These are phyloP conservation scores for Prinsepia uniflora DNA, from an alignment of 306 rosid species.

Conservation along the genomic window DNA sequence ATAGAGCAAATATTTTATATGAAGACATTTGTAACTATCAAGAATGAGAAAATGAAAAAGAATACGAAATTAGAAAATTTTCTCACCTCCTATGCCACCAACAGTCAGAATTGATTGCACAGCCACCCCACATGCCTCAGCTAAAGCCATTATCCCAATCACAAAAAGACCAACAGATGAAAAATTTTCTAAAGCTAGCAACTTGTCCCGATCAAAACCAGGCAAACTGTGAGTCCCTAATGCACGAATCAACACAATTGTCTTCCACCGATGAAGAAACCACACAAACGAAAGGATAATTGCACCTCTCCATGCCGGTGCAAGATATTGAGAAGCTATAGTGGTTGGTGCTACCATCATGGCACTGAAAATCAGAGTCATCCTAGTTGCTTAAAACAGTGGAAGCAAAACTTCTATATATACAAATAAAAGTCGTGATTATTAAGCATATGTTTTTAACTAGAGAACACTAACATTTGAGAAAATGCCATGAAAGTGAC, in stretches of 20 bases:
- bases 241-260: conserved; percentile 53
- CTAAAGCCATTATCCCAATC: conserved; percentile 81
- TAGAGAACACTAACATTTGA: conserved; percentile 63
- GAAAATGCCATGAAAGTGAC: conserved; percentile 78
- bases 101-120: conserved; percentile 82
- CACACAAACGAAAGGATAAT: conserved; percentile 71
- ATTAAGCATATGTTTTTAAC: conserved; percentile 12
- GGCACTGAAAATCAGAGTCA: conserved; percentile 60
- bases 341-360: conserved; percentile 82
- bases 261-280: conserved; percentile 87
- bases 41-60: not conserved
- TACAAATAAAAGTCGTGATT: conserved; percentile 3
- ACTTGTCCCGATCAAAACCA: conserved; percentile 62
- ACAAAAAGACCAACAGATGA: conserved; percentile 76
- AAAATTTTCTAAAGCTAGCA: conserved; percentile 66
- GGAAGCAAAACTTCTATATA: conserved; percentile 2
- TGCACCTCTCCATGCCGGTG: conserved; percentile 76
- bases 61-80: not conserved
- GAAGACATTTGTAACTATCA: not conserved
- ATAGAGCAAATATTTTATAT: not conserved
- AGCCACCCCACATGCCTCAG: conserved; percentile 96
- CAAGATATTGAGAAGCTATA: conserved; percentile 61
- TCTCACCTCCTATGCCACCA: conserved; percentile 92
- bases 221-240: conserved; percentile 35
- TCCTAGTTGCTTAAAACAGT: conserved; percentile 20